Conservation (phyloP, 805 yeast genomes). For the Pichia paraexigua region DNA sequence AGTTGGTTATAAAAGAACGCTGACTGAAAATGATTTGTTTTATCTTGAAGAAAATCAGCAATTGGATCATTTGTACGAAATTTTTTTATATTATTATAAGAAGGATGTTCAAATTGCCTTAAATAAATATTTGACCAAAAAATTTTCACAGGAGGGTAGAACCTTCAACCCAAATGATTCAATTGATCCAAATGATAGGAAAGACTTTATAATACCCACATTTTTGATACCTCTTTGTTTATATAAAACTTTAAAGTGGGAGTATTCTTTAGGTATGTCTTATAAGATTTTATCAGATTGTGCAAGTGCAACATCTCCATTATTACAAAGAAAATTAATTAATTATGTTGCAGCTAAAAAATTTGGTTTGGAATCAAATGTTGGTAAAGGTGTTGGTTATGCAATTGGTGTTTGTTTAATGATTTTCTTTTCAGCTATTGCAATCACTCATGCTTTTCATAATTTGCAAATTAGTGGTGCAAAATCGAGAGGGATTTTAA, state of each 20-base stretch:
- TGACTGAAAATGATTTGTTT: constrained; percentile 56
- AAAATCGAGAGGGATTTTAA: constrained; percentile 58
- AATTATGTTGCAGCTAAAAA: constrained; percentile 48
- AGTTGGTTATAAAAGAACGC: constrained; percentile 65
- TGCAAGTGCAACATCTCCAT: constrained; percentile 49
- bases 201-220: constrained; percentile 18
- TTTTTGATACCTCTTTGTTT: constrained; percentile 30
- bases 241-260: constrained; percentile 40
- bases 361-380: constrained; percentile 31
- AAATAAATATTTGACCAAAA: constrained; percentile 1
- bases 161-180: constrained; percentile 15
- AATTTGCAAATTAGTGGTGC: constrained; percentile 58
- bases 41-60: constrained; percentile 35
- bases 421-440: constrained; percentile 39
- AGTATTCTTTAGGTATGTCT: constrained; percentile 34
- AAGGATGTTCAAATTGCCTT: constrained; percentile 21
- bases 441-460: constrained; percentile 58
- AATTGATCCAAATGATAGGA: constrained; percentile 12
- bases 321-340: constrained; percentile 57
- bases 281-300: constrained; percentile 39
- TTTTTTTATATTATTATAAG: constrained; percentile 31
- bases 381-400: constrained; percentile 67
- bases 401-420: constrained; percentile 63
- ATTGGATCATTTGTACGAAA: constrained; percentile 33
- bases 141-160: constrained; percentile 11